Evolutionary conservation across 2,329 filamentous ascomycete genomes (phyloP), one percentile per base, ranked within the genome.

Genomic region (Sarocladium kiliense): DNA sequence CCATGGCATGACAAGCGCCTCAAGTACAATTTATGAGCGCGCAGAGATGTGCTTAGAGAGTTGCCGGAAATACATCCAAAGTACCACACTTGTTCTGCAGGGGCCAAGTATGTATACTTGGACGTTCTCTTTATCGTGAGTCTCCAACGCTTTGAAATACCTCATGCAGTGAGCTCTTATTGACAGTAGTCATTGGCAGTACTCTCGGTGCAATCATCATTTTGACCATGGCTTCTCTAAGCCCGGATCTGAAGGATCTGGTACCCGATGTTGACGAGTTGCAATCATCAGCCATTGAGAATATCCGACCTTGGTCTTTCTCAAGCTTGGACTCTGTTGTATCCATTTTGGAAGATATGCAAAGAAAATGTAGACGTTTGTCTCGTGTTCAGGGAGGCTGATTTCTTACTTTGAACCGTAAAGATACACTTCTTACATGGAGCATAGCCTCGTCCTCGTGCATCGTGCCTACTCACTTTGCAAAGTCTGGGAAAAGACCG

Each of bases 91-190:
- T 23, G 62, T 68, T 2, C 51, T 70, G 37, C 55, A 58, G 32
- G 58, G 62, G 54, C 67, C 65, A 6, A 67, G 64, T 36, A 65
- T 63, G 25, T 69, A 70, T 39, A 68, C 67, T 1, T 70, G 67
- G 67, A 70, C 67, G 3, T 67, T 69, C 49, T 63, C 66, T 0
- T 54, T 68, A 21, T 68, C 66, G 66, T 68, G 61, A 49, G 63
- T 45, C 21, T 12, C 21, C 16, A 32, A 26, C 25, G 4, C 9
- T 32, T 21, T 41, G 9, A 25, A 12, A 18, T 26, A 7, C 14
- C 1, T 27, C 14, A 16, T 19, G 16, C 26, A 10, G 16, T 21
- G 10, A 19, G 21, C n/a, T n/a, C 30, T 53, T 2, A 34, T 36
- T 19, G n/a, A 36, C 21, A 4, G 14, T 10, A 39, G 18, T 36